Percentiles rank a stretch among this genome's conserved stretches.
Evolutionary conservation across 495 filamentous ascomycete genomes (phyloP).

Genomic region (Hypoxylon cercidicola): DNA sequence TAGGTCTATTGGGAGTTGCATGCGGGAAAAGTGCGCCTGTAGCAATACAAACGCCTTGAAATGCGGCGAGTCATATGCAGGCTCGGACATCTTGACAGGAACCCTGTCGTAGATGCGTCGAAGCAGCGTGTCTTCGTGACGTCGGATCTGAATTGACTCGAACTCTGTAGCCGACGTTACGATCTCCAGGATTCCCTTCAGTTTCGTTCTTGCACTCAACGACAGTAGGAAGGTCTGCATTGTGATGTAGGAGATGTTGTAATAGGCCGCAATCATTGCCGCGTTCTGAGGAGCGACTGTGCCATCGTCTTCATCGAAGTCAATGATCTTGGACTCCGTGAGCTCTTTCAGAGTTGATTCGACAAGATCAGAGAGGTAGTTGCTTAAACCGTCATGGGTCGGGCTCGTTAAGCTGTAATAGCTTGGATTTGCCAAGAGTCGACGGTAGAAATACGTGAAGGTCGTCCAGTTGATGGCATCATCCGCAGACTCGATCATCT

Average conservation of each 20-base stretch:
- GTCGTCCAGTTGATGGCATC: conserved; percentile 99
- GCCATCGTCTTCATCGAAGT: conserved; percentile 96
- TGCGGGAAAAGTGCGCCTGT: conserved; percentile 96
- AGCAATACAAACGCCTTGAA: conserved; percentile 98
- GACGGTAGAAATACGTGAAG: conserved; percentile 98
- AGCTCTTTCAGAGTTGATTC: conserved; percentile 93
- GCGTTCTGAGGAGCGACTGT: conserved; percentile 89
- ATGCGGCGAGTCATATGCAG: conserved; percentile 89
- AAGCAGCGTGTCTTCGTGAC: conserved; percentile 90
- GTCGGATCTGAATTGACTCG: conserved; percentile 91
- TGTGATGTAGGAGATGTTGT: conserved; percentile 98
- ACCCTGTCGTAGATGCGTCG: conserved; percentile 93
- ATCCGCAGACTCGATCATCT: conserved; percentile 91
- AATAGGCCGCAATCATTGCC: conserved; percentile 98
- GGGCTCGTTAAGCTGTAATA: conserved; percentile 93
- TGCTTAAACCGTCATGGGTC: conserved; percentile 91
- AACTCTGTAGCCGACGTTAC: conserved; percentile 97
- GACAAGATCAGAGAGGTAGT: conserved; percentile 94
- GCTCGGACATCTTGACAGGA: conserved; percentile 91
- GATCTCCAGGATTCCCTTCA: conserved; percentile 97
- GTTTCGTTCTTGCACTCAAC: conserved; percentile 83
- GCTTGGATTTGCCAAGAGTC: conserved; percentile 95
- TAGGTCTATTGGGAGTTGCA: conserved; percentile 96
- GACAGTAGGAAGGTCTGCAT: conserved; percentile 99
- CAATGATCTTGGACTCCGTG: conserved; percentile 92